Conservation (phyloP, 176 grass and related monocot species). For the Alopecurus myosuroides region DNA sequence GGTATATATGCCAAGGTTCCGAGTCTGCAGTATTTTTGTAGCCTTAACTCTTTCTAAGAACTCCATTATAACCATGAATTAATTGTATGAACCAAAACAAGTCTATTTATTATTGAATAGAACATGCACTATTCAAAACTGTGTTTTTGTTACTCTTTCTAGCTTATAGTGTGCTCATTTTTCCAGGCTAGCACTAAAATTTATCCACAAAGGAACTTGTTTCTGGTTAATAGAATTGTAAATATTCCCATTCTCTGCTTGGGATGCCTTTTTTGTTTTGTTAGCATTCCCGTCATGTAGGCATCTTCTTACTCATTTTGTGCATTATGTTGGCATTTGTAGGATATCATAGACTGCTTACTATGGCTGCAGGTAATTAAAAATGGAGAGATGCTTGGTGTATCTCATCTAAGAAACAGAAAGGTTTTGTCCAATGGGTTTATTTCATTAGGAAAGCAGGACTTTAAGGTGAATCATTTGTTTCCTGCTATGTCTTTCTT, state of each 20-base stretch:
- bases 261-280: not conserved
- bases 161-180: not conserved
- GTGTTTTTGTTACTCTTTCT: not conserved
- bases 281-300: constrained; percentile 22
- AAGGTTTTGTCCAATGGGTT: constrained; percentile 96
- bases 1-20: not conserved
- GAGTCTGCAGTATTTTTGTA: not conserved
- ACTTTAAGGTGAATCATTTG: constrained; percentile 67
- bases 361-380: constrained; percentile 83
- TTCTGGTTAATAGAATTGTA: not conserved
- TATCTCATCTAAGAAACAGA: constrained; percentile 95
- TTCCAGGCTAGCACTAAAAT: not conserved
- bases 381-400: constrained; percentile 99
- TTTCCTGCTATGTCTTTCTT: constrained; percentile 18
- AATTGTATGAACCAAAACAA: not conserved
- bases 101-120: not conserved
- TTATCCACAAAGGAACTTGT: constrained; percentile 1
- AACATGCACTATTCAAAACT: not conserved
- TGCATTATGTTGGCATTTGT: not conserved
- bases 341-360: constrained; percentile 33
- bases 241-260: not conserved
- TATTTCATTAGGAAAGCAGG: constrained; percentile 79
- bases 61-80: not conserved
- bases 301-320: not conserved
- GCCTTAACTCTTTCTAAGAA: not conserved